Percentiles rank a stretch among this genome's conserved stretches.
phyloP scores from a whole-genome alignment of 352 stramenopile genomes.

The Pythium oligandrum region DNA sequence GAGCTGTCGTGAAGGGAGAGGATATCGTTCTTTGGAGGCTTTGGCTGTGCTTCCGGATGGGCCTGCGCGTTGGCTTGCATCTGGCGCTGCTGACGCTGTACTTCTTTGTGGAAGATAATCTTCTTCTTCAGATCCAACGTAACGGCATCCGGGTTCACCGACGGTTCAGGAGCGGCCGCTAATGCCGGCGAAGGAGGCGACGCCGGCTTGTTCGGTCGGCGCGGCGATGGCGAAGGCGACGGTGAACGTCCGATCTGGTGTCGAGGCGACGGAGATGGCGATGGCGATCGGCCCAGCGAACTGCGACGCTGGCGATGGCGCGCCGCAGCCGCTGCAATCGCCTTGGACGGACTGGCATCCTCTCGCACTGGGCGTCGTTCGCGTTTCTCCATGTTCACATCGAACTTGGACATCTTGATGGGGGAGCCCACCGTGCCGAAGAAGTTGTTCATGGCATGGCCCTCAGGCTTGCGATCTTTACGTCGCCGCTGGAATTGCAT shows the following conservation, averaged over 20 bases:
- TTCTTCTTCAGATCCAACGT: slow-evolving; percentile 61
- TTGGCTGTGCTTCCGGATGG: slow-evolving; percentile 20
- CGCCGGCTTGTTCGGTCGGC: slow-evolving; percentile 10
- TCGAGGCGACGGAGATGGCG: slow-evolving; percentile 1
- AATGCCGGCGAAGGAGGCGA: slow-evolving; percentile 10
- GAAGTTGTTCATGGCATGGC: slow-evolving; percentile 46
- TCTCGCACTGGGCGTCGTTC: slow-evolving; percentile 9
- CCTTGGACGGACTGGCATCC: slow-evolving; percentile 2
- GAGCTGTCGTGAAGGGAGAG: slow-evolving; percentile 14
- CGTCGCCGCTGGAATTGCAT: slow-evolving; percentile 45
- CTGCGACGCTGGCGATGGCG: background rate
- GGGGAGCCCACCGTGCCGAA: slow-evolving; percentile 68
- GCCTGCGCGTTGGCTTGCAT: slow-evolving; percentile 16
- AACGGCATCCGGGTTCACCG: slow-evolving; percentile 43
- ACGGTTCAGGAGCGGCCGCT: slow-evolving; percentile 10
- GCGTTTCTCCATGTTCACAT: slow-evolving; percentile 20
- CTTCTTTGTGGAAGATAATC: slow-evolving; percentile 38
- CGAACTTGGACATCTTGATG: slow-evolving; percentile 56
- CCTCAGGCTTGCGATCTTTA: slow-evolving; percentile 2
- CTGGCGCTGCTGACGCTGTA: slow-evolving; percentile 34
- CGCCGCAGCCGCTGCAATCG: background rate
- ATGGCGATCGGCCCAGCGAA: background rate
- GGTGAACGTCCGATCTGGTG: slow-evolving; percentile 3
- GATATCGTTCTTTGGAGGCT: slow-evolving; percentile 19
- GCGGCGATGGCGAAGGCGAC: background rate